Evolutionary conservation across 345 rosid species (phyloP).

Genomic region (Acer saccharum): DNA sequence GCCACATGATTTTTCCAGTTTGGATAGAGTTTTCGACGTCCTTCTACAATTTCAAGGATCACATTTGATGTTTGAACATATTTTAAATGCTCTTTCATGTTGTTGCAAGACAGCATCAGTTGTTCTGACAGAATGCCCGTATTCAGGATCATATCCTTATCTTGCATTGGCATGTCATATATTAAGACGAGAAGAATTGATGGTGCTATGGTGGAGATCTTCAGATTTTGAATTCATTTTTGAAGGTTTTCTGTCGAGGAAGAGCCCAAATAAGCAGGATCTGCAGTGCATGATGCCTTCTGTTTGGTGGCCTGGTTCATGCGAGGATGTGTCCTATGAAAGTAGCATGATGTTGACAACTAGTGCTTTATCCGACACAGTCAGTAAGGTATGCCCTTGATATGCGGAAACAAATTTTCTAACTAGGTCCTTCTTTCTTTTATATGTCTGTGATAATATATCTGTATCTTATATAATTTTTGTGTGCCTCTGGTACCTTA

Average conservation of each 20-base stretch:
- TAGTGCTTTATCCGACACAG: slow-evolving; percentile 73
- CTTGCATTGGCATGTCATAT: slow-evolving; percentile 88
- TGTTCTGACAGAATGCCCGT: slow-evolving; percentile 81
- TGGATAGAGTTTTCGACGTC: slow-evolving; percentile 71
- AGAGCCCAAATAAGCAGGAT: slow-evolving; percentile 80
- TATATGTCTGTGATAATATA: neutral
- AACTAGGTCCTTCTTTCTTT: neutral
- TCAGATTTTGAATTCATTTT: slow-evolving; percentile 71
- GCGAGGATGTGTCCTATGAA: slow-evolving; percentile 75
- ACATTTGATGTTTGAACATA: slow-evolving; percentile 55
- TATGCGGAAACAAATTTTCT: neutral
- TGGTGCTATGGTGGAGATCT: slow-evolving; percentile 88
- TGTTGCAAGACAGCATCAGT: slow-evolving; percentile 75
- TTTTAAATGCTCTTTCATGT: slow-evolving; percentile 71
- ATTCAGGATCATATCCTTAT: slow-evolving; percentile 85
- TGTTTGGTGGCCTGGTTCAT: slow-evolving; percentile 99
- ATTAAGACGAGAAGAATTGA: slow-evolving; percentile 68
- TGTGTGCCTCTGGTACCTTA: neutral
- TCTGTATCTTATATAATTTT: neutral
- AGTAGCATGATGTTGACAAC: slow-evolving; percentile 80
- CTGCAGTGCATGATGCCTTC: slow-evolving; percentile 84
- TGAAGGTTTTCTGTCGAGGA: slow-evolving; percentile 82
- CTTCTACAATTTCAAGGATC: slow-evolving; percentile 67
- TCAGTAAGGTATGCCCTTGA: slow-evolving; percentile 61
- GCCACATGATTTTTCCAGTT: slow-evolving; percentile 71